These are phyloP conservation scores for Aphanomyces cochlioides DNA, from an alignment of 352 stramenopile genomes.

Conservation along the genomic window DNA sequence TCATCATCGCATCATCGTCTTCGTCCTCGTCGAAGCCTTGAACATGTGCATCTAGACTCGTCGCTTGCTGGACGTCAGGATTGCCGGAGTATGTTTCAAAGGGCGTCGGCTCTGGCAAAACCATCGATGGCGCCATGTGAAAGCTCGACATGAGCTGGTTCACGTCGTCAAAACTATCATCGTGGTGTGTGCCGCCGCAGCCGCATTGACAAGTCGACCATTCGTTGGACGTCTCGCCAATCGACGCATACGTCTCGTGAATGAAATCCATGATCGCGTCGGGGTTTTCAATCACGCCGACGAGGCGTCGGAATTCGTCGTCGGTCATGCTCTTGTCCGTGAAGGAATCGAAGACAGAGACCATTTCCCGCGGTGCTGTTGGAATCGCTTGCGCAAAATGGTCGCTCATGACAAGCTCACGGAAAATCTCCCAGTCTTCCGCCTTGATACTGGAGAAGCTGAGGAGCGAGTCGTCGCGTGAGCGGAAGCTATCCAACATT, in stretches of 20 bases:
- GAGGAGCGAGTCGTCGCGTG: conserved; percentile 21
- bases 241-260: conserved; percentile 25
- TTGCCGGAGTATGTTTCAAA: conserved; percentile 1
- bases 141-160: background rate
- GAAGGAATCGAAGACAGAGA: conserved; percentile 28
- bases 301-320: conserved; percentile 20
- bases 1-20: conserved; percentile 17
- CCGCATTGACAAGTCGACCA: background rate
- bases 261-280: conserved; percentile 32
- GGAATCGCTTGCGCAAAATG: conserved; percentile 25
- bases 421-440: conserved; percentile 30
- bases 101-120: background rate
- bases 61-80: background rate
- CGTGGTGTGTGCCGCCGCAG: conserved; percentile 1
- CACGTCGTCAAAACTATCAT: background rate
- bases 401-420: conserved; percentile 26
- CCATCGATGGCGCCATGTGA: conserved; percentile 1
- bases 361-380: conserved; percentile 14
- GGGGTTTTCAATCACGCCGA: conserved; percentile 25
- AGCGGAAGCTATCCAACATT: conserved; percentile 21
- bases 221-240: background rate
- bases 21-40: conserved; percentile 17
- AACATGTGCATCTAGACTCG: conserved; percentile 12
- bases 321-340: conserved; percentile 31
- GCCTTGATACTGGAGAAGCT: conserved; percentile 27